A percentile compares a stretch with the other conserved stretches of the same genome.
phyloP scores from a whole-genome alignment of 768 basidiomycete genomes.

The Cantharellus cinnabarinus region DNA sequence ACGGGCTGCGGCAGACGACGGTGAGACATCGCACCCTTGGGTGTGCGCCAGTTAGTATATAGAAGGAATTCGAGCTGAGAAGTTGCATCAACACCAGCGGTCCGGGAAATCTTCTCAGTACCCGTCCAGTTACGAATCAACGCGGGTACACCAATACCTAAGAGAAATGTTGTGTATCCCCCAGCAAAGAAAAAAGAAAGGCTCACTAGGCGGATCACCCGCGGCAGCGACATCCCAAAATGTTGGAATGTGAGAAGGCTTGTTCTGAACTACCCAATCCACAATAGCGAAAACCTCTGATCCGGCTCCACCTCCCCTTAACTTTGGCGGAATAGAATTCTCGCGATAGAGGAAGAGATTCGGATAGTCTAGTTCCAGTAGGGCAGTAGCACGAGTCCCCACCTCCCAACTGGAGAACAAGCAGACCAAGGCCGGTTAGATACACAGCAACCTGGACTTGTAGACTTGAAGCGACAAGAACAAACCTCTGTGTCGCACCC shows the following conservation, averaged over 20 bases:
- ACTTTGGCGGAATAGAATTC: neutral
- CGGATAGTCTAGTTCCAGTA: neutral
- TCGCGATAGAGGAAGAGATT: neutral
- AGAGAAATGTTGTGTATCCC: neutral
- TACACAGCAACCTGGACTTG: too few species aligned
- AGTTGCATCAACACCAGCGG: constrained; percentile 38
- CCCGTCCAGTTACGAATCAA: constrained; percentile 38
- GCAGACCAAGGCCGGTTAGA: too few species aligned
- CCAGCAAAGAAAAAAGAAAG: neutral
- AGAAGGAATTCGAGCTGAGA: constrained; percentile 43
- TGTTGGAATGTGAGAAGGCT: neutral
- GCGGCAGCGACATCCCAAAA: constrained; percentile 19
- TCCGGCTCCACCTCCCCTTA: neutral
- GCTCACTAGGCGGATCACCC: constrained; percentile 46
- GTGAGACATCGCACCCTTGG: constrained; percentile 69
- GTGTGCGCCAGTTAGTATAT: constrained; percentile 34
- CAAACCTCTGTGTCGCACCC: neutral
- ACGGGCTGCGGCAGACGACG: constrained; percentile 30
- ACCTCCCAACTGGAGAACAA: neutral
- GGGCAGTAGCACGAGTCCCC: neutral
- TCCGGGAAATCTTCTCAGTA: constrained; percentile 15
- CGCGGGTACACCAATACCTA: constrained; percentile 40
- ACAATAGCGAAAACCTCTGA: neutral
- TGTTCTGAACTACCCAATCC: neutral
- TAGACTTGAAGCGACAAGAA: too few species aligned